Conservation (phyloP, 129 eudicot species). For the Oenanthe sinensis region DNA sequence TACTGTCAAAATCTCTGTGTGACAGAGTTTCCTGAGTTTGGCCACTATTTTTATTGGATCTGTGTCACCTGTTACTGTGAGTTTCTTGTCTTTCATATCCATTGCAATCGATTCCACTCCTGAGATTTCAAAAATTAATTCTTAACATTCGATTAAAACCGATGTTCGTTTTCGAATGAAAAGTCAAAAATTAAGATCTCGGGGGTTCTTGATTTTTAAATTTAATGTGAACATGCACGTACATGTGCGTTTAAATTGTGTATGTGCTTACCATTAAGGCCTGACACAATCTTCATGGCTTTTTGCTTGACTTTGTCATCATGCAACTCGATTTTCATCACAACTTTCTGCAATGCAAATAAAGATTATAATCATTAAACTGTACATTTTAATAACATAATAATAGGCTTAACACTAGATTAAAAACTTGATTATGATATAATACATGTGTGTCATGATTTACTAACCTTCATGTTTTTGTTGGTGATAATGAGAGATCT, state of each 20-base stretch:
- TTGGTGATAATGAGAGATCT: slow-evolving; percentile 8
- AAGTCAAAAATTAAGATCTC: too few relatives aligned
- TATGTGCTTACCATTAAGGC: slow-evolving; percentile 22
- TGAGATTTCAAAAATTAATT: slow-evolving; percentile 8
- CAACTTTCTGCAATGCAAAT: slow-evolving; percentile 50
- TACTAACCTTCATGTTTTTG: slow-evolving; percentile 17
- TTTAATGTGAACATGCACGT: background rate
- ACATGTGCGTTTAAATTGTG: slow-evolving; percentile 23
- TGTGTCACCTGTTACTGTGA: slow-evolving; percentile 68
- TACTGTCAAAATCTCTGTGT: slow-evolving; percentile 57
- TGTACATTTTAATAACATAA: background rate
- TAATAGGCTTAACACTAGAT: background rate
- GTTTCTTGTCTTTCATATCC: slow-evolving; percentile 70
- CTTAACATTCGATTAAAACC: too few relatives aligned
- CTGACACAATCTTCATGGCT: slow-evolving; percentile 77
- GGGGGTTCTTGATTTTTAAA: too few relatives aligned
- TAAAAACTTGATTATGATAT: background rate
- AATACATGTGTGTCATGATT: too few relatives aligned
- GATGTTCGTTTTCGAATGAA: background rate
- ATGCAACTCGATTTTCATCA: slow-evolving; percentile 58
- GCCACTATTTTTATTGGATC: slow-evolving; percentile 65
- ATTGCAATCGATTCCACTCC: slow-evolving; percentile 67
- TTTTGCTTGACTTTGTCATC: slow-evolving; percentile 77
- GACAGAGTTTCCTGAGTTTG: slow-evolving; percentile 62
- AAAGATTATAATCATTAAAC: background rate